A percentile compares a stretch with the other conserved stretches of the same genome.
These are phyloP conservation scores for Vaccinium corymbosum DNA, from an alignment of 148 eudicot species.

Conservation along the genomic window DNA sequence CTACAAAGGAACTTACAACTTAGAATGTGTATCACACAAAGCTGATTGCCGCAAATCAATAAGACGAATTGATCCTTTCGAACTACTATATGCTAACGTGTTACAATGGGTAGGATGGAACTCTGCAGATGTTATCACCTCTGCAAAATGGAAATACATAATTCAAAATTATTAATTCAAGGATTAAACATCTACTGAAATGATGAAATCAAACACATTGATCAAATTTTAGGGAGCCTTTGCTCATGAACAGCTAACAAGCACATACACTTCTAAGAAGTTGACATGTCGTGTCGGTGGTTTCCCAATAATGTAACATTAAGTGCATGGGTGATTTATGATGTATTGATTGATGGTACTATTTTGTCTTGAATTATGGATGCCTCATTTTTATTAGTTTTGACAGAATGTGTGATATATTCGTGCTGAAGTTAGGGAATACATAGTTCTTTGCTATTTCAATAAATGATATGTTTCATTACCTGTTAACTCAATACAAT, in stretches of 20 bases:
- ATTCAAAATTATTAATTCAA: not conserved
- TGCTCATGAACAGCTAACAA: not conserved
- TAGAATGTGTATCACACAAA: constrained; percentile 69
- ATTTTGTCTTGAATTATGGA: not conserved
- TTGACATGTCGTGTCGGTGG: not conserved
- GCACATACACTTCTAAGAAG: not conserved
- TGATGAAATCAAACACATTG: not conserved
- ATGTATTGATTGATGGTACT: not conserved
- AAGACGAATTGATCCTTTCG: constrained; percentile 74
- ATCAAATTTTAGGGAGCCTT: not conserved
- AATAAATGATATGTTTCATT: not conserved
- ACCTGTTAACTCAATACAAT: not conserved
- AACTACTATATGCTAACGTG: constrained; percentile 76
- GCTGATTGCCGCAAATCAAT: constrained; percentile 85
- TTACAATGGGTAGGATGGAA: constrained; percentile 80
- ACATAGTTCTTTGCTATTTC: not conserved
- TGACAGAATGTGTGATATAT: not conserved
- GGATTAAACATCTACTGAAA: not conserved
- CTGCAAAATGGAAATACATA: constrained; percentile 30
- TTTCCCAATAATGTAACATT: not conserved
- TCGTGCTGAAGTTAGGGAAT: not conserved
- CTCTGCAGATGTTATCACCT: constrained; percentile 85
- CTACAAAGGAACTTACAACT: constrained; percentile 49
- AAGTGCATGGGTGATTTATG: not conserved
- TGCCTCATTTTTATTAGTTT: not conserved